These are phyloP conservation scores for Ascoidea asiatica DNA, from an alignment of 805 yeast genomes.

Conservation along the genomic window DNA sequence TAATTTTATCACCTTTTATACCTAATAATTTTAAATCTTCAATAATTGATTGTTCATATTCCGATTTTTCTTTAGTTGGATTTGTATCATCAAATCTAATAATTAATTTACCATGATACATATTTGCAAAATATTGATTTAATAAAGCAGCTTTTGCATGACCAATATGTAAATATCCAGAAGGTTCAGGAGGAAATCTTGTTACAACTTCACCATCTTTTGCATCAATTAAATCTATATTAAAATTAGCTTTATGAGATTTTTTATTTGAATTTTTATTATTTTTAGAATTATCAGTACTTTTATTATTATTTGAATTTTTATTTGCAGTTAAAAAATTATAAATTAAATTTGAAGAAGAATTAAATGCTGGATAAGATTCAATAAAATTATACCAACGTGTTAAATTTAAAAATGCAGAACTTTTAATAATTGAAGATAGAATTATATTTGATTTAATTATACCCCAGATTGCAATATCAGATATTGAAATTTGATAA, in stretches of 20 bases:
- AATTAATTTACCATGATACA: constrained; percentile 91
- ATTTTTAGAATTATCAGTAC: not conserved
- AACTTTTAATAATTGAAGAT: constrained; percentile 80
- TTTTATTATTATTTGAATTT: too few species aligned
- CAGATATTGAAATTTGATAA: constrained; percentile 57
- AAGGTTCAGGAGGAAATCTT: constrained; percentile 99
- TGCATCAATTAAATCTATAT: constrained; percentile 86
- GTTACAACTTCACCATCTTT: constrained; percentile 92
- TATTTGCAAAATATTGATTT: constrained; percentile 92
- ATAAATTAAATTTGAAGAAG: not conserved
- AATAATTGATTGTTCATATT: constrained; percentile 85
- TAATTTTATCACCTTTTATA: constrained; percentile 77
- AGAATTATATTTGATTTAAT: constrained; percentile 86
- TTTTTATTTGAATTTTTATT: constrained; percentile 41
- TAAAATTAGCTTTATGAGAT: constrained; percentile 87
- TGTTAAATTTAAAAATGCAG: constrained; percentile 71
- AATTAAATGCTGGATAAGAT: constrained; percentile 23
- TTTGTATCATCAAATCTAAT: constrained; percentile 97
- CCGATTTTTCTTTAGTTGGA: constrained; percentile 92
- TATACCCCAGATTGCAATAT: constrained; percentile 86
- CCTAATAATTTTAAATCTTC: constrained; percentile 88
- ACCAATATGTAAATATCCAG: constrained; percentile 98
- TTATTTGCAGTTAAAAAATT: not conserved
- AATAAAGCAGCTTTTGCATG: constrained; percentile 97
- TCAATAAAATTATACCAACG: constrained; percentile 87